Evolutionary conservation across 139 green algal genomes (phyloP).

Genomic region (Chlamydomonas urium): DNA sequence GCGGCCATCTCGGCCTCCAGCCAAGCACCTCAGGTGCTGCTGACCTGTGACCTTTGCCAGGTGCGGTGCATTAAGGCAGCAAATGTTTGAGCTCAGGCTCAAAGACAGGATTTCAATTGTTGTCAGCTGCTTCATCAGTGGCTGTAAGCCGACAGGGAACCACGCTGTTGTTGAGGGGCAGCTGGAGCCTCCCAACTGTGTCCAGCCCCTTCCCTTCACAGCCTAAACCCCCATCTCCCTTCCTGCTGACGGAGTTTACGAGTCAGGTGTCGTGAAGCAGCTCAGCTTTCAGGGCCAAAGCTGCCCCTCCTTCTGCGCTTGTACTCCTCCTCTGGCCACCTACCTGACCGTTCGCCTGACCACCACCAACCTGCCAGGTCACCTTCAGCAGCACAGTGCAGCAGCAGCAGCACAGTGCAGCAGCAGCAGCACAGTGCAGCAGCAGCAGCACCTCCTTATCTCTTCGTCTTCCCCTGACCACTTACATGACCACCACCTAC

Average conservation of each 20-base stretch:
- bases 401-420: neutral
- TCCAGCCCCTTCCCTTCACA: neutral
- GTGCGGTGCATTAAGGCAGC: neutral
- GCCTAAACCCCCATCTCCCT: too few species aligned
- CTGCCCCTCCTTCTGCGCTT: too few species aligned
- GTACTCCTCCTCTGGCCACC: too few species aligned
- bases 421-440: neutral
- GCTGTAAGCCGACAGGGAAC: neutral
- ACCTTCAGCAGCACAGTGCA: neutral
- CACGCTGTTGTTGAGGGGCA: neutral
- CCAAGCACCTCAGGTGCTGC: constrained; percentile 2
- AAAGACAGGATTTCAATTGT: neutral
- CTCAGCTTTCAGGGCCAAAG: too few species aligned
- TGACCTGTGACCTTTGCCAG: constrained; percentile 26
- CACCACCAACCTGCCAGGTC: neutral
- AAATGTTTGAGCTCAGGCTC: neutral
- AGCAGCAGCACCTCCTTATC: neutral
- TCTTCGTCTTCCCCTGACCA: neutral
- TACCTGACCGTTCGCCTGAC: neutral
- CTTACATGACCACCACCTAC: neutral
- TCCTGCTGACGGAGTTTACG: too few species aligned
- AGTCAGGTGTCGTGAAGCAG: too few species aligned
- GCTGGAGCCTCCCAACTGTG: neutral
- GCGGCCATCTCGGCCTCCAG: constrained; percentile 10
- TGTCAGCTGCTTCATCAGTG: neutral